phyloP scores from a whole-genome alignment of 1,284 basidiomycete species.

The Sparassis latifolia region DNA sequence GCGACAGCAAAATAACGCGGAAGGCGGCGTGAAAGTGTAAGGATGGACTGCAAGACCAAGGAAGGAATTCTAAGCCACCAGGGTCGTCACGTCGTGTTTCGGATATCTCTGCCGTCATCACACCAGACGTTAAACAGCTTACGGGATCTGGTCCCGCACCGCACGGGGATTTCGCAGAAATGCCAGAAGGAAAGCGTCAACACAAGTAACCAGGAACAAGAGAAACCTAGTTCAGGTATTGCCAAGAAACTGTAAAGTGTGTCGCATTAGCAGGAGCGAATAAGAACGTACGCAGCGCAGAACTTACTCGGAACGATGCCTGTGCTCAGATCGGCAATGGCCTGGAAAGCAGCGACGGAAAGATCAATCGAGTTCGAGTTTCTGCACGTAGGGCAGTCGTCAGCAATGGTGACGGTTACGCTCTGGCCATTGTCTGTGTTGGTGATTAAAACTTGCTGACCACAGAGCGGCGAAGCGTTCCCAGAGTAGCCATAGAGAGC shows the following conservation, averaged over 20 bases:
- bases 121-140: not conserved
- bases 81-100: not conserved
- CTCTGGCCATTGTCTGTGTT: constrained; percentile 50
- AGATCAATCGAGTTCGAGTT: constrained; percentile 73
- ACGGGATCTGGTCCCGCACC: not conserved
- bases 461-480: constrained; percentile 53
- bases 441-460: constrained; percentile 56
- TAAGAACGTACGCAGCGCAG: too few relatives aligned
- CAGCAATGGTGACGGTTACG: constrained; percentile 63
- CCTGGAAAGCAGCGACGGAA: constrained; percentile 66
- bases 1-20: too few relatives aligned
- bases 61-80: not conserved
- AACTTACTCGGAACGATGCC: constrained; percentile 41
- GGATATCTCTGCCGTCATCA: not conserved
- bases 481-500: constrained; percentile 45
- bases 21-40: too few relatives aligned
- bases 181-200: constrained; percentile 5
- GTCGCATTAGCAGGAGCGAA: too few relatives aligned
- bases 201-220: not conserved
- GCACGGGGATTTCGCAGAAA: not conserved
- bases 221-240: too few relatives aligned
- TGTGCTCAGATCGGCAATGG: constrained; percentile 44
- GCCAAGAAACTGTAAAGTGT: too few relatives aligned
- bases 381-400: constrained; percentile 81
- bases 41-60: too few relatives aligned